Conservation (phyloP, 345 rosid species). For the Hypericum perforatum region DNA sequence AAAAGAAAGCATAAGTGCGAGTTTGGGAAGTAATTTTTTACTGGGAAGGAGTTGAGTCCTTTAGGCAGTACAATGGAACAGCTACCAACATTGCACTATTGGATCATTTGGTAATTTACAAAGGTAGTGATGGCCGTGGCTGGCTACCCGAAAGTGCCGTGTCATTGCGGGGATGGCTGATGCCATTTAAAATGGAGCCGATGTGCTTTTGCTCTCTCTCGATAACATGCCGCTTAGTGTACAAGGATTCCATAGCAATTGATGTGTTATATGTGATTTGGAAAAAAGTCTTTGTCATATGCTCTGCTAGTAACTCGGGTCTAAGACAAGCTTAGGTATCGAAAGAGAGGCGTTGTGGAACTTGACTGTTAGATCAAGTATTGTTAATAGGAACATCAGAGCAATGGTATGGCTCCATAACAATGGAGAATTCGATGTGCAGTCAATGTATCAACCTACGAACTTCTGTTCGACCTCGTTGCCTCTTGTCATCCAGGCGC, state of each 20-base stretch:
- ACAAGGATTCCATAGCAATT: background rate
- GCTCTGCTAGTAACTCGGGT: background rate
- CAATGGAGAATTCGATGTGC: background rate
- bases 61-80: background rate
- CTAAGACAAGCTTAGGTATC: background rate
- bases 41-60: background rate
- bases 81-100: background rate
- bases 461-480: background rate
- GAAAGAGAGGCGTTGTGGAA: background rate
- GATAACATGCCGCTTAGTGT: background rate
- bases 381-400: background rate
- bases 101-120: background rate
- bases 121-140: background rate
- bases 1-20: too few species aligned
- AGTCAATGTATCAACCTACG: background rate
- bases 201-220: slow-evolving; percentile 1
- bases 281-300: background rate
- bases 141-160: background rate
- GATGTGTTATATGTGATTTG: background rate
- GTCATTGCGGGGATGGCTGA: background rate
- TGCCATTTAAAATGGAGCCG: background rate
- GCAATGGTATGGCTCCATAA: background rate
- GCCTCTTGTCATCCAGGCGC: background rate
- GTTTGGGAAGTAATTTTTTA: too few species aligned
- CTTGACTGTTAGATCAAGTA: background rate